A percentile compares a stretch with the other conserved stretches of the same genome.
These are phyloP conservation scores for Astragalus membranaceus DNA, from an alignment of 306 rosid species.

Conservation along the genomic window DNA sequence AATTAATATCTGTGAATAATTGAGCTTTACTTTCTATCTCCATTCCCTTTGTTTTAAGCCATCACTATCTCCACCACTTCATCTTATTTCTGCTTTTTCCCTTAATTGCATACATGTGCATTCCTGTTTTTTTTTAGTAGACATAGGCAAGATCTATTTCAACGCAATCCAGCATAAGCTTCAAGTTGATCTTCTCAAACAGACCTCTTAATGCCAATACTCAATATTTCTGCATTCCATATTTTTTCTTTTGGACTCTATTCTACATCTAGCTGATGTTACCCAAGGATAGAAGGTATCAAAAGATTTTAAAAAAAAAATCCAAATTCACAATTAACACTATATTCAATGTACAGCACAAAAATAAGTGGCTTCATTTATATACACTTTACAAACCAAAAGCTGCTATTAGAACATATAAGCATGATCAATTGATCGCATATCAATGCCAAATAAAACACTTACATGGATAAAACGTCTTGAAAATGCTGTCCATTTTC, in stretches of 20 bases:
- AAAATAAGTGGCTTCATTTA: not conserved
- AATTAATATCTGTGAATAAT: not conserved
- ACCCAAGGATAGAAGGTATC: not conserved
- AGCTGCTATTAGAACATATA: not conserved
- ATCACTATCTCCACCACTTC: not conserved
- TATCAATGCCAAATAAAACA: conserved; percentile 15
- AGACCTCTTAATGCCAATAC: not conserved
- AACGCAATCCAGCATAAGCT: not conserved
- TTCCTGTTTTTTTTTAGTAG: not conserved
- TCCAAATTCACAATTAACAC: not conserved
- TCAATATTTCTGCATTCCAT: not conserved
- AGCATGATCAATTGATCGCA: not conserved
- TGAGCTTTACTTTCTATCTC: not conserved
- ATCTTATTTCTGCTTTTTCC: not conserved
- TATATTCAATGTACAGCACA: not conserved
- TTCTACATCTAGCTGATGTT: not conserved
- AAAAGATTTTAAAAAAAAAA: not conserved
- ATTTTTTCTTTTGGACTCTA: not conserved
- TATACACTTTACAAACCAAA: conserved; percentile 1
- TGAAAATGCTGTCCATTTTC: conserved; percentile 61
- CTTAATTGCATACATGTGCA: not conserved
- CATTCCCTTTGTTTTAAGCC: not conserved
- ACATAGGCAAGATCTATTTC: conserved; percentile 5
- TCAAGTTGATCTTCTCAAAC: conserved; percentile 10
- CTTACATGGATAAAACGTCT: conserved; percentile 77